Evolutionary conservation across 164 flowering plant species (phyloP), one percentile per base, ranked within the genome.

Genomic region (Sedum album): DNA sequence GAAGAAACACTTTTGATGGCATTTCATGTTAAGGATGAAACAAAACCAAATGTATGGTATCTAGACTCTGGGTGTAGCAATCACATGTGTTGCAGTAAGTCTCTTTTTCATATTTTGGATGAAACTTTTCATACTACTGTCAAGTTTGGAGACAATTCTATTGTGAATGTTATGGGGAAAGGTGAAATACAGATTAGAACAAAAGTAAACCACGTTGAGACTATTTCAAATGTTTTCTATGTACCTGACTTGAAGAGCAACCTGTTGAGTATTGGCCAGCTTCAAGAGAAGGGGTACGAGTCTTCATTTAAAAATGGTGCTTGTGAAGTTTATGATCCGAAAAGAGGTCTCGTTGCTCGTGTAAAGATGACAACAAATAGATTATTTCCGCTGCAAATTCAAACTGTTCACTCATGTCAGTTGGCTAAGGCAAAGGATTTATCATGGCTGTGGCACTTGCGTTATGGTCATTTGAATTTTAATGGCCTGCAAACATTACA

Each of bases 391-490:
- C 18, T 69, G 10, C 23, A 55, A 21, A 20, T 69, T 23, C 4
- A 17, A 10, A 1, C 13, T 2, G 14, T 9, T 20, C 9, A 39
- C 5, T 60, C 38, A 64, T 10, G 62, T 17, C 31, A 28, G 28
- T 30, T 35, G 3, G 31, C 51, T 0, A 42, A 20, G 9, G 21
- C 26, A 36, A 28, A 69, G 15, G 28, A 61, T 41, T 25, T 20
- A 69, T 6, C 66, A 21, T 69, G 66, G 71, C 17, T 30, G 7
- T 68, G 64, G 49, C 49, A 68, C 13, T 9, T 68, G 8, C 49
- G 65, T 21, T 68, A 68, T 11, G 46, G 70, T 23, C 70, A 68
- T 55, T 35, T 68, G 33, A 57, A 68, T 39, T 68, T 68, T 55
- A 23, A 23, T 0, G 55, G 66, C 1, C 42, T 69, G 46, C 14